These are phyloP conservation scores for Beta vulgaris DNA, from an alignment of 148 eudicot genomes.

Conservation along the genomic window DNA sequence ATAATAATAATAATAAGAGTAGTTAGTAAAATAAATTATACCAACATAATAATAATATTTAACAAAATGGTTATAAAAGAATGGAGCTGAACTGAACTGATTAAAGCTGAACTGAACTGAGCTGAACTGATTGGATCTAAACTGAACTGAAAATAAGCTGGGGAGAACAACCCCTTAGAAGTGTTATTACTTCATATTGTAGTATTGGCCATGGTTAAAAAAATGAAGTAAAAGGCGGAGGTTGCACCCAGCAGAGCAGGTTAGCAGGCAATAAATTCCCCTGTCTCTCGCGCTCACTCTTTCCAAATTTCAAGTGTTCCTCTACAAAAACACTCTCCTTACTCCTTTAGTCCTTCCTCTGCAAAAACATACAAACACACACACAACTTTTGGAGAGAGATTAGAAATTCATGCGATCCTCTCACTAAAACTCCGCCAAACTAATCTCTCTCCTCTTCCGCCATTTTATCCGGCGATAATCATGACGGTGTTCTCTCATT, in stretches of 20 bases:
- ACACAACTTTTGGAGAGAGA: no score
- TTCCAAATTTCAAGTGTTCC: constrained; percentile 5
- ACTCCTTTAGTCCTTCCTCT: neutral
- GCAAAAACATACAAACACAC: neutral
- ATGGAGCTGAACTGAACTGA: no score
- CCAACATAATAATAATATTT: no score
- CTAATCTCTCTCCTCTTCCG: neutral
- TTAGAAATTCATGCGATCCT: neutral
- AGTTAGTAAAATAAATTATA: no score
- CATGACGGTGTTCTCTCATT: constrained; percentile 31
- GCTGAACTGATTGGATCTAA: no score
- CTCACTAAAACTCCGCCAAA: no score
- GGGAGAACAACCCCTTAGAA: no score
- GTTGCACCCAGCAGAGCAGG: neutral
- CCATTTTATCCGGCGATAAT: neutral
- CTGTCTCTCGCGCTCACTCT: constrained; percentile 15
- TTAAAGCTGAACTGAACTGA: no score
- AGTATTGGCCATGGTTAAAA: neutral
- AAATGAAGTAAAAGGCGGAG: neutral
- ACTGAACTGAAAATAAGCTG: no score
- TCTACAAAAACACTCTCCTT: neutral
- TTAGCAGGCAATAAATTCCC: constrained; percentile 25
- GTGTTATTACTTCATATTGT: no score
- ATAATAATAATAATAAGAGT: no score
- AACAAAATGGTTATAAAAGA: no score